phyloP scores from a whole-genome alignment of 1,284 basidiomycete species.

The Malassezia pachydermatis region DNA sequence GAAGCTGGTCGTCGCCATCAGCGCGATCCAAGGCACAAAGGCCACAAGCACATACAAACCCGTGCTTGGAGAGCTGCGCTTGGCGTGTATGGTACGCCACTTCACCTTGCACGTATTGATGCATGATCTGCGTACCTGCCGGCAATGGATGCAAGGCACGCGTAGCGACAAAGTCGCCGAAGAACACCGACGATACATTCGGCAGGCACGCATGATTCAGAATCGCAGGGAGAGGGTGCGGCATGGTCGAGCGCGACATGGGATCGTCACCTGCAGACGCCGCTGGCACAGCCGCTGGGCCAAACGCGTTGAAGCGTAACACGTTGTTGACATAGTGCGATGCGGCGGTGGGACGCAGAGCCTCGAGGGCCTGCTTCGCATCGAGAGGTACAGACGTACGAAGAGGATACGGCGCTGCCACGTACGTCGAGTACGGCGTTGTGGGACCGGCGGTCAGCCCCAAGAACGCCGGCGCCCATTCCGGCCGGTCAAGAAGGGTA shows the following conservation, averaged over 20 bases:
- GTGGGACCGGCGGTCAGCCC: conserved; percentile 43
- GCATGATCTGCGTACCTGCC: conserved; percentile 42
- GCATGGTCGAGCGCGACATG: conserved; percentile 39
- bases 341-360: not conserved
- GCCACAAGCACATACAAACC: conserved; percentile 35
- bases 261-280: conserved; percentile 17
- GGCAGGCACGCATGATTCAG: conserved; percentile 46
- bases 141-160: conserved; percentile 34
- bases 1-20: conserved; percentile 27
- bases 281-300: conserved; percentile 33
- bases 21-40: conserved; percentile 34
- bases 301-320: conserved; percentile 46
- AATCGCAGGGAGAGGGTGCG: conserved; percentile 45
- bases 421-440: conserved; percentile 25
- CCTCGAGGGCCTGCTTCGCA: not conserved
- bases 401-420: conserved; percentile 28
- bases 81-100: conserved; percentile 31
- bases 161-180: conserved; percentile 42
- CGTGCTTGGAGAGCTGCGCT: conserved; percentile 40
- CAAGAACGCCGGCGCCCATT: conserved; percentile 32
- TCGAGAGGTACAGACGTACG: conserved; percentile 4
- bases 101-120: conserved; percentile 45
- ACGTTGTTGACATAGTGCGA: conserved; percentile 44
- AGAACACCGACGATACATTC: conserved; percentile 45
- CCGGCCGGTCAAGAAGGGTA: conserved; percentile 35